Percentiles rank a stretch among this genome's conserved stretches.
These are phyloP conservation scores for Arthrobotrys conoides DNA, from an alignment of 2,329 filamentous ascomycete species.

Conservation along the genomic window DNA sequence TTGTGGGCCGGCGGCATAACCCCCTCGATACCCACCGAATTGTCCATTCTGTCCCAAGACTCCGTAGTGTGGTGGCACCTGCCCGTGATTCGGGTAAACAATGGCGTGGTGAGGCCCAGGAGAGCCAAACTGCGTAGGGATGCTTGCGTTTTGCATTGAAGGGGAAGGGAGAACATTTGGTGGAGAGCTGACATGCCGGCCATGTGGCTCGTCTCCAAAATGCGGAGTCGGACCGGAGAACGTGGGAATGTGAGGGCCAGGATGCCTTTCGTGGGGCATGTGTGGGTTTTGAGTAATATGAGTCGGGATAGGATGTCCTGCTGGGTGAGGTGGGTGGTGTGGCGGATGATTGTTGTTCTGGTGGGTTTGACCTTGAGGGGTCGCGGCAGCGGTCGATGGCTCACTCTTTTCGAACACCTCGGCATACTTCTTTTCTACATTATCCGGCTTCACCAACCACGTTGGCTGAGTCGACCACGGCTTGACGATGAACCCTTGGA, in stretches of 20 bases:
- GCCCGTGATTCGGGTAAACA: conserved; percentile 62
- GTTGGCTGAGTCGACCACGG: conserved; percentile 76
- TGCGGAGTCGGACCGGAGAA: conserved; percentile 71
- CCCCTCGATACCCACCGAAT: conserved; percentile 61
- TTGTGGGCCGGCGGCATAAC: conserved; percentile 46
- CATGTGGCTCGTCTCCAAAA: conserved; percentile 78
- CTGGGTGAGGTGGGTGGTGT: conserved; percentile 73
- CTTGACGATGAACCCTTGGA: conserved; percentile 74
- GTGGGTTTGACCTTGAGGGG: conserved; percentile 78
- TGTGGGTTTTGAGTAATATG: conserved; percentile 80
- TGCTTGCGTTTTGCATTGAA: conserved; percentile 63
- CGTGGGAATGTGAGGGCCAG: conserved; percentile 62
- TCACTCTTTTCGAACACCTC: conserved; percentile 80
- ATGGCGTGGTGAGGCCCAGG: conserved; percentile 62
- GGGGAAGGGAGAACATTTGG: conserved; percentile 63
- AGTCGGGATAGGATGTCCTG: conserved; percentile 75
- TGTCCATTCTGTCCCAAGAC: conserved; percentile 61
- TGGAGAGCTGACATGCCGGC: conserved; percentile 47
- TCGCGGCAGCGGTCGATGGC: conserved; percentile 74
- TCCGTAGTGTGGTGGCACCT: conserved; percentile 64
- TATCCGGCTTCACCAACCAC: conserved; percentile 81
- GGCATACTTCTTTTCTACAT: conserved; percentile 82
- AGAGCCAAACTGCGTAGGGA: conserved; percentile 63
- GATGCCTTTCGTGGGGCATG: conserved; percentile 82
- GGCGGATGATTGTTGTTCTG: conserved; percentile 83